A percentile compares a stretch with the other conserved stretches of the same genome.
Conservation (phyloP, 2,329 filamentous ascomycete genomes). For the Paecilomyces formosus region DNA sequence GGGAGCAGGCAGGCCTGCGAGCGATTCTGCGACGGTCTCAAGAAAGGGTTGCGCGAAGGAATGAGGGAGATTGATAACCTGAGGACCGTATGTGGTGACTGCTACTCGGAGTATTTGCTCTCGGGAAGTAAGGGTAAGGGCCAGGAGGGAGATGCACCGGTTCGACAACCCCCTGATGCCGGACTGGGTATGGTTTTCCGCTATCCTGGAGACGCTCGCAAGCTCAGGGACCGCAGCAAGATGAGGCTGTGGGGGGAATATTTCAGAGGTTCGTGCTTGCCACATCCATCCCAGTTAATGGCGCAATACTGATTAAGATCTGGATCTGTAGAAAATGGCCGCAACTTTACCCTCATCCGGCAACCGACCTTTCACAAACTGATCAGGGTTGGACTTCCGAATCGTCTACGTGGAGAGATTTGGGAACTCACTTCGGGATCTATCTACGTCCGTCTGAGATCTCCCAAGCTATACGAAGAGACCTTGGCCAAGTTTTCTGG, state of each 20-base stretch:
- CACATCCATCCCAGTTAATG: not conserved
- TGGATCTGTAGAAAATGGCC: conserved; percentile 64
- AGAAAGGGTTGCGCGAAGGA: conserved; percentile 76
- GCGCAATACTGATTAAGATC: conserved; percentile 7
- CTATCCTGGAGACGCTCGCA: conserved; percentile 91
- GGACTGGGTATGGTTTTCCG: conserved; percentile 87
- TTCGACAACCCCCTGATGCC: conserved; percentile 68
- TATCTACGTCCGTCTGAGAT: conserved; percentile 78
- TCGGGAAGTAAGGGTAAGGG: conserved; percentile 33
- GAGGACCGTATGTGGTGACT: conserved; percentile 70
- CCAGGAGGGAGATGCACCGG: conserved; percentile 42
- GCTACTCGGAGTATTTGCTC: conserved; percentile 82
- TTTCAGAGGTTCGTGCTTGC: conserved; percentile 48
- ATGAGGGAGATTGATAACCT: conserved; percentile 84
- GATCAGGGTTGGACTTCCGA: conserved; percentile 89
- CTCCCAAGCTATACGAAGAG: conserved; percentile 74
- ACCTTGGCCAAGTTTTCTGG: conserved; percentile 78
- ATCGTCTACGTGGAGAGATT: conserved; percentile 83
- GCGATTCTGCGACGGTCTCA: conserved; percentile 91
- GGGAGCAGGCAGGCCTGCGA: conserved; percentile 86
- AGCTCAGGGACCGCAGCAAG: conserved; percentile 89
- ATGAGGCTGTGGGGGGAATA: conserved; percentile 98
- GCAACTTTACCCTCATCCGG: conserved; percentile 83
- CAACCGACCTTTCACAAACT: conserved; percentile 98
- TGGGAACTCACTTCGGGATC: conserved; percentile 95